Percentiles rank a stretch among this genome's conserved stretches.
phyloP scores from a whole-genome alignment of 768 basidiomycete genomes.

The Podaxis carcinomalis region DNA sequence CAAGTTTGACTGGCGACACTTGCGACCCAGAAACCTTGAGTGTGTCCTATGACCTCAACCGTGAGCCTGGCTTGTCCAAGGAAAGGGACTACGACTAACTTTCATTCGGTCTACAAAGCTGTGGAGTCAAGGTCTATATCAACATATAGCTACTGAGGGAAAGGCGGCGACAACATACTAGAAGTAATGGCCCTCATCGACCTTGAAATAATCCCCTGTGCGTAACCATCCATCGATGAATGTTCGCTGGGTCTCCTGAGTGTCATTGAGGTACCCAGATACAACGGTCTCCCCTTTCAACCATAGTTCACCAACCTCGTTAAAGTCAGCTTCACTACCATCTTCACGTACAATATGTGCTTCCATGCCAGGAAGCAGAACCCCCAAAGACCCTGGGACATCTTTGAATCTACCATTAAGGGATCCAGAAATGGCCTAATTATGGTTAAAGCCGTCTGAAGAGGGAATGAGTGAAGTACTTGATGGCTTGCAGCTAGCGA shows the following conservation, averaged over 20 bases:
- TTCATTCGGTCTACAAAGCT: slow-evolving; percentile 74
- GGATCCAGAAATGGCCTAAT: slow-evolving; percentile 37
- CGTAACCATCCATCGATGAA: slow-evolving; percentile 70
- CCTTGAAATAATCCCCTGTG: slow-evolving; percentile 67
- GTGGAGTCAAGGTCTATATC: not conserved
- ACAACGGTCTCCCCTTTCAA: slow-evolving; percentile 51
- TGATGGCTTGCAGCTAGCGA: too few species aligned
- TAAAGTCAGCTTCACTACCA: slow-evolving; percentile 44
- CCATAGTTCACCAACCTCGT: slow-evolving; percentile 66
- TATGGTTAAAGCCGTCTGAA: slow-evolving; percentile 51
- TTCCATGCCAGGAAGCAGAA: slow-evolving; percentile 60
- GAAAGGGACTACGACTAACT: slow-evolving; percentile 27
- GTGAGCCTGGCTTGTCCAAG: too few species aligned
- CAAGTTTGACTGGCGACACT: slow-evolving; percentile 80
- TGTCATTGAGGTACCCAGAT: slow-evolving; percentile 69
- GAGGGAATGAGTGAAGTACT: not conserved
- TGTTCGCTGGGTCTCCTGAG: slow-evolving; percentile 55
- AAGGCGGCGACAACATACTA: slow-evolving; percentile 40
- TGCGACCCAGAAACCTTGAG: slow-evolving; percentile 76
- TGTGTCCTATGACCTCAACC: slow-evolving; percentile 46
- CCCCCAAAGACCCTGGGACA: slow-evolving; percentile 43
- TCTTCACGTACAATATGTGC: slow-evolving; percentile 56
- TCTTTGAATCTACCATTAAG: slow-evolving; percentile 37
- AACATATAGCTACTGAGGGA: not conserved
- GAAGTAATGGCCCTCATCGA: slow-evolving; percentile 54